Percentiles rank a stretch among this genome's conserved stretches.
Evolutionary conservation across 179 eudicot genomes (phyloP).

Genomic region (Sideroxylon spinosum): DNA sequence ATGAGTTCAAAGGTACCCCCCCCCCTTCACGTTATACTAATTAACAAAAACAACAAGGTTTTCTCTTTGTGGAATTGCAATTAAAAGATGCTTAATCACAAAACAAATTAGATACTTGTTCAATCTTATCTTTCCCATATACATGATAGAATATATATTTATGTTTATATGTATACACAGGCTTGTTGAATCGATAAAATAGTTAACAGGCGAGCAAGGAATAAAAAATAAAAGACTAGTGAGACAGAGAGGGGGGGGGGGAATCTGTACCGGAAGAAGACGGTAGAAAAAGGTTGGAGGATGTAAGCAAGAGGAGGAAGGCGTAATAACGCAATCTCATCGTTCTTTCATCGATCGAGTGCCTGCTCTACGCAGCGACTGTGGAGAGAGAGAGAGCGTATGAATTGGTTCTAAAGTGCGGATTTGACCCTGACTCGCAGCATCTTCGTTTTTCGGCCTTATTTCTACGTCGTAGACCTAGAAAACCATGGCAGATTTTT

Average conservation of each 20-base stretch:
- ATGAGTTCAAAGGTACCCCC: too few species aligned
- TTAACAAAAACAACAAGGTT: too few species aligned
- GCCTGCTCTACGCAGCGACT: neutral
- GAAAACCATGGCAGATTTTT: too few species aligned
- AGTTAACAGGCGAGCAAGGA: neutral
- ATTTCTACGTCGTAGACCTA: too few species aligned
- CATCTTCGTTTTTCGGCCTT: too few species aligned
- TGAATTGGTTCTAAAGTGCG: too few species aligned
- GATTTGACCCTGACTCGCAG: too few species aligned
- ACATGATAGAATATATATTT: too few species aligned
- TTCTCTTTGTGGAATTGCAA: neutral
- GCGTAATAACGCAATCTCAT: conserved; percentile 5
- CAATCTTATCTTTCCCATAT: neutral
- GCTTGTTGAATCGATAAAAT: neutral
- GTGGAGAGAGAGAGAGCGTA: neutral
- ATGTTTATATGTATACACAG: neutral
- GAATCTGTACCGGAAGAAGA: neutral
- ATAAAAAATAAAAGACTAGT: neutral
- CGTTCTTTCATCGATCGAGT: conserved; percentile 7
- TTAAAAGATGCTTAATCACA: neutral
- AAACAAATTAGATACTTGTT: neutral
- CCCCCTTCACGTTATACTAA: too few species aligned
- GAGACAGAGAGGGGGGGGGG: neutral
- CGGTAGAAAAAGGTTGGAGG: conserved; percentile 5
- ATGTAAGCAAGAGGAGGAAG: neutral